Evolutionary conservation across 371 early-diverging fungal species (phyloP), one percentile per base, ranked within the genome.

Genomic region (Conidiobolus incongruus): DNA sequence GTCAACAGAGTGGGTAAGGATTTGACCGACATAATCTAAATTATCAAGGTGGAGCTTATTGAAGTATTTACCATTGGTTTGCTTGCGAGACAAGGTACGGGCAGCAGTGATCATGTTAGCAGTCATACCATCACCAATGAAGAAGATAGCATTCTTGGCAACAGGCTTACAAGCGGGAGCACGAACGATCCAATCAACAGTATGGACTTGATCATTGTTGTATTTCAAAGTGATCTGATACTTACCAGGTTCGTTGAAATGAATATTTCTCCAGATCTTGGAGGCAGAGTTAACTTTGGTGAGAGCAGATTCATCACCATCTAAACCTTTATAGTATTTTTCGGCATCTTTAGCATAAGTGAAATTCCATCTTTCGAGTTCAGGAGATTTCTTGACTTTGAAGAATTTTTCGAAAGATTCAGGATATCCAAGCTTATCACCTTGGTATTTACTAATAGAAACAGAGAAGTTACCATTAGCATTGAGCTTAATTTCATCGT

Each of bases 1-100:
- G 54, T 77, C 80, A 32, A 77, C 51, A 19, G 76, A 75, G 51
- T 76, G 70, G 51, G 77, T 72, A 47, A 68, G 59, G 52, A 77
- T 56, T 44, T 72, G 72, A 19, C 80, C 80, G 26, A 79, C 55
- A 45, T 66, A 44, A 44, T 66, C 72, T 55, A 72, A 66, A 45
- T 63, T 54, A 45, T 76, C 80, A 58, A 76, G 63, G 34, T 61
- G 45, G 35, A 76, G 56, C 49, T 70, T 56, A 31, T 66, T 60
- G 38, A 65, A 49, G 51, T 59, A 72, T 50, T 69, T 67, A 34
- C 69, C 69, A 46, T 59, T 63, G 19, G 59, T 60, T 39, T 68
- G 66, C 31, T 59, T 58, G 46, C 65, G 59, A 40, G 67, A 61
- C 46, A n/a, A n/a, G n/a, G n/a, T n/a, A n/a, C n/a, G n/a, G n/a